phyloP scores from a whole-genome alignment of 139 green algal genomes.

The Bryopsis sp. region DNA sequence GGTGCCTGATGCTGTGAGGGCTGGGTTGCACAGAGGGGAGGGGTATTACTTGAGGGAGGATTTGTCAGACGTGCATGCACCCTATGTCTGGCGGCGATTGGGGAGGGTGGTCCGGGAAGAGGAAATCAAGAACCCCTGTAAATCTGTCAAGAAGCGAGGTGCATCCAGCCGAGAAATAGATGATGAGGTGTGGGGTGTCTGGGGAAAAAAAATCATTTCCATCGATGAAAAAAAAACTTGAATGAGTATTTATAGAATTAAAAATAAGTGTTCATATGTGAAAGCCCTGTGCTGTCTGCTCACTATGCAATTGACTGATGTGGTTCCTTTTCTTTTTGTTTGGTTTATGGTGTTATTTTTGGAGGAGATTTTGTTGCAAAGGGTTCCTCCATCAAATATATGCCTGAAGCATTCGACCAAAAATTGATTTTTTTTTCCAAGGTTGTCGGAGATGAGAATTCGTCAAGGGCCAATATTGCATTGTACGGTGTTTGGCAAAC shows the following conservation, averaged over 20 bases:
- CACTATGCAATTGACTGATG: too few species aligned
- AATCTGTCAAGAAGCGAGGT: constrained; percentile 47
- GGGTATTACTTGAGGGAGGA: constrained; percentile 48
- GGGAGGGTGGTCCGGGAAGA: constrained; percentile 45
- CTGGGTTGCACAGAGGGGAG: constrained; percentile 61
- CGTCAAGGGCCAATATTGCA: not conserved
- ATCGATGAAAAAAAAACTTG: too few species aligned
- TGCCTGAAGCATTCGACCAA: too few species aligned
- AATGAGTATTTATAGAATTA: too few species aligned
- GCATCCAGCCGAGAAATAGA: not conserved
- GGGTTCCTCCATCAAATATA: too few species aligned
- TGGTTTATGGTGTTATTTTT: too few species aligned
- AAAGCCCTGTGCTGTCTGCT: too few species aligned
- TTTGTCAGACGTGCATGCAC: constrained; percentile 62
- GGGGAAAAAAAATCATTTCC: constrained; percentile 1
- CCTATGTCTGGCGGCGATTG: constrained; percentile 45
- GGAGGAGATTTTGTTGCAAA: too few species aligned
- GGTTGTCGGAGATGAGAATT: too few species aligned
- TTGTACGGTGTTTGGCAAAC: constrained; percentile 86
- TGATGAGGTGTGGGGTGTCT: not conserved
- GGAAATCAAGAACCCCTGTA: constrained; percentile 49
- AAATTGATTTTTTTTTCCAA: too few species aligned
- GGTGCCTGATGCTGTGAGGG: not conserved
- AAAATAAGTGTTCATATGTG: too few species aligned
- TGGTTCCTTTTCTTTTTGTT: too few species aligned